Conservation (phyloP, 176 grass and related monocot species). For the Rhynchospora breviuscula region DNA sequence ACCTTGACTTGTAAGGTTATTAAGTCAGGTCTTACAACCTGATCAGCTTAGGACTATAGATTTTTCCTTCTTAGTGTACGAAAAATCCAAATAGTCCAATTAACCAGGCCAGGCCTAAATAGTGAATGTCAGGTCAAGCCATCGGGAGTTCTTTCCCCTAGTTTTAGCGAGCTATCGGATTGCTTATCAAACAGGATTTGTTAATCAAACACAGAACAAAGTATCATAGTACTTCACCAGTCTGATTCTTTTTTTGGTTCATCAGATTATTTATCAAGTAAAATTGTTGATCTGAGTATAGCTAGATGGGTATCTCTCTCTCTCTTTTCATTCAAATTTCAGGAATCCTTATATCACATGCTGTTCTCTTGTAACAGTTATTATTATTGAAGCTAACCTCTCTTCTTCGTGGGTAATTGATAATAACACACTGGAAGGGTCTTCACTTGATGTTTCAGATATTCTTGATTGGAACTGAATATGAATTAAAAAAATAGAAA, state of each 20-base stretch:
- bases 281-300: not conserved
- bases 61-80: not conserved
- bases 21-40: not conserved
- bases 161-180: too few relatives aligned
- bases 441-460: slow-evolving; percentile 46
- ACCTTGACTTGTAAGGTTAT: not conserved
- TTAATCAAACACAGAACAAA: too few relatives aligned
- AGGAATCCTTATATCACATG: too few relatives aligned
- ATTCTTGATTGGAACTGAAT: slow-evolving; percentile 70
- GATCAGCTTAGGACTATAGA: not conserved
- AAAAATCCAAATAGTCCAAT: not conserved
- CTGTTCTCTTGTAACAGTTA: not conserved
- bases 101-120: not conserved
- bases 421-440: slow-evolving; percentile 61
- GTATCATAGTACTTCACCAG: too few relatives aligned
- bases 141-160: not conserved
- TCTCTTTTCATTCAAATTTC: not conserved
- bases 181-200: too few relatives aligned
- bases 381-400: slow-evolving; percentile 41
- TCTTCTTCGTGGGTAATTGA: slow-evolving; percentile 70
- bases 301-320: not conserved
- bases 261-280: not conserved
- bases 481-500: slow-evolving; percentile 21
- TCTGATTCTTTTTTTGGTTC: not conserved
- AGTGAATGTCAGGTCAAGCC: not conserved